Conservation (phyloP, 2,329 filamentous ascomycete genomes). For the Colletotrichum cuscutae region DNA sequence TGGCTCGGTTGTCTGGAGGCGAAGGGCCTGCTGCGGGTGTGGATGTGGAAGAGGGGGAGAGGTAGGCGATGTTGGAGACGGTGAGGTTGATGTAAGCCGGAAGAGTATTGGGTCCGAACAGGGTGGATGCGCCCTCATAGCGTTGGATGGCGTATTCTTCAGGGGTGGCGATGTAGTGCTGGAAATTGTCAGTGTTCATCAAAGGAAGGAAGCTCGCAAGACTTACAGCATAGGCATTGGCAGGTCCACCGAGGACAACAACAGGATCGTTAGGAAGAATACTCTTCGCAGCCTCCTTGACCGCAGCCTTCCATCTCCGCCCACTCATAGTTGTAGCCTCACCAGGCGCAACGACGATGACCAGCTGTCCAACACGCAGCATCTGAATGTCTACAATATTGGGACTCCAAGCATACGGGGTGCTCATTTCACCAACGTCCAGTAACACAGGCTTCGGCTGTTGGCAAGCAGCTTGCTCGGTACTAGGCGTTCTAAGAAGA, state of each 20-base stretch:
- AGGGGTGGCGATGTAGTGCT: conserved; percentile 79
- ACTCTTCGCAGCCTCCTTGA: conserved; percentile 61
- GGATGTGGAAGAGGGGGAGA: conserved; percentile 60
- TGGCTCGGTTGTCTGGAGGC: conserved; percentile 82
- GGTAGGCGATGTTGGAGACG: conserved; percentile 74
- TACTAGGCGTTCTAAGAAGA: conserved; percentile 75
- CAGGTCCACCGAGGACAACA: conserved; percentile 89
- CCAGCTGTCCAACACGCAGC: conserved; percentile 83
- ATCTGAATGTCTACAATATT: conserved; percentile 92
- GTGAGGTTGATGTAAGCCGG: conserved; percentile 90
- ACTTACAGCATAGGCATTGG: conserved; percentile 80
- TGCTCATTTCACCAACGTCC: conserved; percentile 83
- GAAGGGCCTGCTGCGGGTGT: conserved; percentile 63
- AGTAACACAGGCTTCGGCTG: conserved; percentile 85
- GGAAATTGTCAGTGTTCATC: neutral
- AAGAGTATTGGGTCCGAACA: conserved; percentile 85
- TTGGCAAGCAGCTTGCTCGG: conserved; percentile 80
- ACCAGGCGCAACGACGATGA: conserved; percentile 86
- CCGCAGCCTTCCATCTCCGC: conserved; percentile 82
- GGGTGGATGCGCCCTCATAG: conserved; percentile 94
- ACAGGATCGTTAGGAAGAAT: conserved; percentile 66
- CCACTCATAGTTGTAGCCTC: conserved; percentile 95
- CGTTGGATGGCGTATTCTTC: conserved; percentile 88
- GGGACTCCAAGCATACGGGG: conserved; percentile 87
- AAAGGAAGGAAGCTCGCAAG: neutral